Evolutionary conservation across 75 land plant genomes (phyloP).

Genomic region (Selaginella moellendorffii): DNA sequence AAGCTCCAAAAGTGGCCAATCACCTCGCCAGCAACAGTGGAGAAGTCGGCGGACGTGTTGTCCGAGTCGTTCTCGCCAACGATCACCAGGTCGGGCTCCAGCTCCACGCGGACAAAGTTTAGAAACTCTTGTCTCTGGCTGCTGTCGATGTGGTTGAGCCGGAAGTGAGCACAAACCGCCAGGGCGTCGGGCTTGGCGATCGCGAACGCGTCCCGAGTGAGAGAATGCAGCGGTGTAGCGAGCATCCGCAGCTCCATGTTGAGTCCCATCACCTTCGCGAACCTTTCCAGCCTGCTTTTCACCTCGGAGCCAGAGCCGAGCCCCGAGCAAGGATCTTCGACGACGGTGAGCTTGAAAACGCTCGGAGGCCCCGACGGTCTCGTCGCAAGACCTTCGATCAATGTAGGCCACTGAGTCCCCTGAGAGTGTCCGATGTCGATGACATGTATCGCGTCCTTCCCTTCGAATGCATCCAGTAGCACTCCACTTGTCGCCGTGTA

Average conservation of each 20-base stretch:
- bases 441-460: slow-evolving; percentile 27
- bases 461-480: slow-evolving; percentile 31
- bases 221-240: slow-evolving; percentile 14
- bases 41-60: slow-evolving; percentile 33
- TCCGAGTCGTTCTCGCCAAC: slow-evolving; percentile 46
- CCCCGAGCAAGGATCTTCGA: slow-evolving; percentile 15
- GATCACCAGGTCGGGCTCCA: slow-evolving; percentile 42
- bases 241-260: slow-evolving; percentile 27
- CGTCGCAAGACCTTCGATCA: slow-evolving; percentile 47
- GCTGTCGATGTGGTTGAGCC: slow-evolving; percentile 25
- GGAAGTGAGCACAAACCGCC: slow-evolving; percentile 42
- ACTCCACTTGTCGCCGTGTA: slow-evolving; percentile 38
- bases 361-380: slow-evolving; percentile 44
- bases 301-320: slow-evolving; percentile 27
- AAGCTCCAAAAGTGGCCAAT: slow-evolving; percentile 41
- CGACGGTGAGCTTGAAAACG: slow-evolving; percentile 44
- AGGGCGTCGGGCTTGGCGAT: slow-evolving; percentile 27
- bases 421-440: slow-evolving; percentile 65
- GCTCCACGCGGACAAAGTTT: slow-evolving; percentile 11
- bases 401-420: slow-evolving; percentile 74
- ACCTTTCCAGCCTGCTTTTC: slow-evolving; percentile 30
- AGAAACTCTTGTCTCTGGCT: slow-evolving; percentile 33
- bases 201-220: slow-evolving; percentile 20
- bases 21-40: slow-evolving; percentile 26
- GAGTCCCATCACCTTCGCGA: slow-evolving; percentile 43